Evolutionary conservation across 2,329 filamentous ascomycete species (phyloP).

Genomic region (Xenoacremonium recifei): DNA sequence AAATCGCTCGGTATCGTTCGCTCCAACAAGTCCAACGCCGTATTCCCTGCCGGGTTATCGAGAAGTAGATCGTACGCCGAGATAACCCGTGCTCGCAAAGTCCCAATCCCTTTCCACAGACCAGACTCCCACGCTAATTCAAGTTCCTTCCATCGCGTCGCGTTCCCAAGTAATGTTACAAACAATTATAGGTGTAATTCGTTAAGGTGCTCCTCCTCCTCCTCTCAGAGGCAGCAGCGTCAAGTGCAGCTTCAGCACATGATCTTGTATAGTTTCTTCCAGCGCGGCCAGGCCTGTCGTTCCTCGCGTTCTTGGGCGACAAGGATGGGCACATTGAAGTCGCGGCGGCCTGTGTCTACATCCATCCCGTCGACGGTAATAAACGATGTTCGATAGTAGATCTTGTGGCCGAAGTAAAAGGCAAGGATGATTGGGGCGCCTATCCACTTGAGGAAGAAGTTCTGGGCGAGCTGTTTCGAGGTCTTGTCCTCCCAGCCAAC

Average conservation of each 20-base stretch:
- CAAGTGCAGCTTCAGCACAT: slow-evolving; percentile 54
- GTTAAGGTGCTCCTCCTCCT: slow-evolving; percentile 3
- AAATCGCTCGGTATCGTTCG: no score
- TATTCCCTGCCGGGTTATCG: no score
- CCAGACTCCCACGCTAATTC: background rate
- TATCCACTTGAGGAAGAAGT: slow-evolving; percentile 73
- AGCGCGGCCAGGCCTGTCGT: slow-evolving; percentile 65
- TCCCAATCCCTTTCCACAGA: no score
- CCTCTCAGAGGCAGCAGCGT: background rate
- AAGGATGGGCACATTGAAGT: slow-evolving; percentile 77
- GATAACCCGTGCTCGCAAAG: no score
- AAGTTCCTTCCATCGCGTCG: background rate
- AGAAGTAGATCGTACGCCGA: no score
- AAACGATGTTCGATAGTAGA: slow-evolving; percentile 68
- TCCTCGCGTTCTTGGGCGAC: slow-evolving; percentile 80
- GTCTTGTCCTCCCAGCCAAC: slow-evolving; percentile 54
- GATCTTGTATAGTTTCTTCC: slow-evolving; percentile 75
- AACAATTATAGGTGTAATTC: slow-evolving; percentile 5
- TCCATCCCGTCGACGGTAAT: slow-evolving; percentile 77
- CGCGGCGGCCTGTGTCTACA: slow-evolving; percentile 77
- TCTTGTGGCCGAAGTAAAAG: slow-evolving; percentile 74
- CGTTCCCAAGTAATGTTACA: slow-evolving; percentile 3
- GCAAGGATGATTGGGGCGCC: slow-evolving; percentile 65
- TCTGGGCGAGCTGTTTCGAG: slow-evolving; percentile 48
- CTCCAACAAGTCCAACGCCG: no score